Evolutionary conservation across 495 filamentous ascomycete species (phyloP), one percentile per base, ranked within the genome.

Genomic region (Xylaria intraflava): DNA sequence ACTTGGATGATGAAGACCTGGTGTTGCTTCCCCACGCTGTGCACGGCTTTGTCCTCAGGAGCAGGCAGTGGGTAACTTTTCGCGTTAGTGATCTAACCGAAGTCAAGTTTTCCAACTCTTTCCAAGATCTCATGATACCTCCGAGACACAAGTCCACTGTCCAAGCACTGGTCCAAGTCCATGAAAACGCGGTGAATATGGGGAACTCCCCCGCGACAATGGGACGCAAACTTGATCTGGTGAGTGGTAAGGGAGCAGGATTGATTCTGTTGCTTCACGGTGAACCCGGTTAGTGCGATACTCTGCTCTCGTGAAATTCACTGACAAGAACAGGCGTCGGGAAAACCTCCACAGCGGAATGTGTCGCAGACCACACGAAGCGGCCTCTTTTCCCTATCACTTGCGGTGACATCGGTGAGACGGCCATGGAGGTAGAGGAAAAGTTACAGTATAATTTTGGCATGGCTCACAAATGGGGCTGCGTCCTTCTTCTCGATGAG

Each of bases 401-500:
- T 2, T 65, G 66, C 35, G 66, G 45, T 10, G 51, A 54, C 47
- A 36, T 54, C n/a, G 51, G 51, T 0, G 33, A 26, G 30, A 47
- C 42, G 20, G 42, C 51, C 5, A 46, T 14, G 17, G 65, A 67
- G 0, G 71, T 78, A 0, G 75, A 78, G 52, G 55, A 54, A 7
- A 66, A 72, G 14, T 66, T 83, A 12, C 60, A 75, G 14, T 31
- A 53, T 0, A 65, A 72, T 11, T 72, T 79, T 19, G 46, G 57
- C 6, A 55, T 77, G 0, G 77, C 71, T 7, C 57, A 64, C 40
- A 65, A 56, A 46, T 81, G 79, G 78, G 67, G 67, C 3, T 75
- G 68, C 29, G 70, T 84, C 0, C 58, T 83, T 4, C 67, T 84
- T 0, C 60, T 83, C 0, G 80, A 83, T 49, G 78, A 84, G 62